Evolutionary conservation across 148 eudicot species (phyloP).

Genomic region (Arctostaphylos glauca): DNA sequence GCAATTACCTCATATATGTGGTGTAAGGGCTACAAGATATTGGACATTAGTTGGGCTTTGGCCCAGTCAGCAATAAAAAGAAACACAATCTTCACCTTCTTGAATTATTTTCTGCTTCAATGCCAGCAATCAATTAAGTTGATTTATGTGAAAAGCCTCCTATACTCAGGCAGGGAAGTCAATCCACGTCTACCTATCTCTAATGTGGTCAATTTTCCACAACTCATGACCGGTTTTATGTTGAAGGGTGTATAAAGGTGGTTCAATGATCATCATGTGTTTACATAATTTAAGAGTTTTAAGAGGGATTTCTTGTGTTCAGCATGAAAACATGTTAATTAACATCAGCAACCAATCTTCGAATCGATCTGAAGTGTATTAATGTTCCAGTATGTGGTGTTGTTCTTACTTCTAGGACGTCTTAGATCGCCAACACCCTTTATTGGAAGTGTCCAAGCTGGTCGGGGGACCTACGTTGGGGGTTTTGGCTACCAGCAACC

Average conservation of each 20-base stretch:
- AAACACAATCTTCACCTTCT: neutral
- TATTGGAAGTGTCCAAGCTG: constrained; percentile 44
- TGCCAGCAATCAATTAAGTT: neutral
- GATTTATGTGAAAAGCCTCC: neutral
- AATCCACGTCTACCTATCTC: neutral
- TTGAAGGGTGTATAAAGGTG: neutral
- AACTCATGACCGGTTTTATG: neutral
- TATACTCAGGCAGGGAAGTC: neutral
- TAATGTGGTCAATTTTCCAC: neutral
- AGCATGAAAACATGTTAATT: neutral
- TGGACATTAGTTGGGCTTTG: neutral
- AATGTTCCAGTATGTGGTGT: neutral
- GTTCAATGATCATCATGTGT: neutral
- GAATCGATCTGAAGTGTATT: neutral
- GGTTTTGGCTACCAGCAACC: constrained; percentile 85
- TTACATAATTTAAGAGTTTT: neutral
- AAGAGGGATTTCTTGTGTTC: neutral
- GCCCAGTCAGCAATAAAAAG: neutral
- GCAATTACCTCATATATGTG: neutral
- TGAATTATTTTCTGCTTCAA: neutral
- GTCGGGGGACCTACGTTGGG: constrained; percentile 59
- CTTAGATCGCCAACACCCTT: constrained; percentile 62
- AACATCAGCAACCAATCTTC: neutral
- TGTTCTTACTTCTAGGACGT: constrained; percentile 46
- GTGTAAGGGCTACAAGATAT: neutral